A percentile compares a stretch with the other conserved stretches of the same genome.
Evolutionary conservation across 1,284 basidiomycete genomes (phyloP).

Genomic region (Somion occarium): DNA sequence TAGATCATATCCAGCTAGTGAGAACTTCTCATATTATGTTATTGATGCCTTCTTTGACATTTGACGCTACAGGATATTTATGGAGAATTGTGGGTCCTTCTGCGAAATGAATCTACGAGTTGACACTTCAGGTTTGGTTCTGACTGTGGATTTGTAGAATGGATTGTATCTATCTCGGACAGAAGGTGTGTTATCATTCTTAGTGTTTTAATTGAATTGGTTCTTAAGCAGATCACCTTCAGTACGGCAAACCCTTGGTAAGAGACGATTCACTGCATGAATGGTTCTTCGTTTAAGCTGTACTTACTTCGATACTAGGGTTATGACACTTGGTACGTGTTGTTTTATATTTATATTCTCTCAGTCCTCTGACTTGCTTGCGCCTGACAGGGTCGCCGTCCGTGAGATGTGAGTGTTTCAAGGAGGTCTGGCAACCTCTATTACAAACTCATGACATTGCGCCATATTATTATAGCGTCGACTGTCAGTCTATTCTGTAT

Average conservation of each 20-base stretch:
- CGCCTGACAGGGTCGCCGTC: conserved; percentile 67
- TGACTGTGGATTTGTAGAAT: conserved; percentile 45
- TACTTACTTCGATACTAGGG: not conserved
- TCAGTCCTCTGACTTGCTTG: not conserved
- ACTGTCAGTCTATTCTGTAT: conserved; percentile 42
- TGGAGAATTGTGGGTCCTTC: conserved; percentile 64
- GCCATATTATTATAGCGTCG: conserved; percentile 43
- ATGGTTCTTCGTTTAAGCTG: no score
- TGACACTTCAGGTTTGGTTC: not conserved
- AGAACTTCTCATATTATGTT: conserved; percentile 20
- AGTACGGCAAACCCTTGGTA: conserved; percentile 4
- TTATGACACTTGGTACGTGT: not conserved
- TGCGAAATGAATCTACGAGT: not conserved
- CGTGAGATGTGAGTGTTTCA: conserved; percentile 63
- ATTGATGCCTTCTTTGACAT: conserved; percentile 5
- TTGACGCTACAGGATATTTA: conserved; percentile 72
- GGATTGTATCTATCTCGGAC: conserved; percentile 93
- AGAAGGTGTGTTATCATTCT: conserved; percentile 55
- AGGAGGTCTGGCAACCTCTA: not conserved
- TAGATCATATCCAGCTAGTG: conserved; percentile 84
- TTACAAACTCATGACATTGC: not conserved
- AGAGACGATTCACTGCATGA: no score
- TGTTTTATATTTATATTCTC: not conserved
- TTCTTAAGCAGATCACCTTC: not conserved
- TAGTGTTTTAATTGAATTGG: no score